Base-by-base conservation (phyloP, 164 flowering plant species). In the Liquidambar formosana region DNA sequence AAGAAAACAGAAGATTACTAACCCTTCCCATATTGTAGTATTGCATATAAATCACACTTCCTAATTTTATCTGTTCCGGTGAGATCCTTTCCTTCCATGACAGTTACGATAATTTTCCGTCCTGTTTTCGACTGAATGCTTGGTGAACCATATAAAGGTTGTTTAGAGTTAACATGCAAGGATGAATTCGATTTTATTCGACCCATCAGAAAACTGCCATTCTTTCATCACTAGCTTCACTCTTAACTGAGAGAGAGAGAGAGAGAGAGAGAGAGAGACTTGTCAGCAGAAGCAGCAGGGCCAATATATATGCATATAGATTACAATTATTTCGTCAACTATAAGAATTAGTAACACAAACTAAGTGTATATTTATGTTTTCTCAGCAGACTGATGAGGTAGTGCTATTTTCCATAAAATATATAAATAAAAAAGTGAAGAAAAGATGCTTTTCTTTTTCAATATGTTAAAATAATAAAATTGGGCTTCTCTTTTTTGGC, bases 21-120 rank as follows among this genome's bases (percentile, higher is more conserved):
- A 33, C 41, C 99, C 96, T 95, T 93, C 64, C 99, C 99, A 83
- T 95, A 95, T 57, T 90, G 94, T 73, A 95, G 69, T 75, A 90
- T 93, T 16, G 90, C 88, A 71, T 88, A 91, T 27, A 91, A 85
- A 4, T 81, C 83, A 58, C 76, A 80, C 75, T 87, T 93, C 70
- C 94, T 96, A 64, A 71, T 58, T 75, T 80, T 89, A 25, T 89
- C 91, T 75, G 79, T 91, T 26, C 60, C 73, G 43, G 70, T 11
- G 44, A 95, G 82, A 71, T 89, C 88, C 70, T 85, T 88, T 26
- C 93, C 99, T 80, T 90, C 97, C 10, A 84, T 75, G 44, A 95
- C 83, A 59, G 89, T 88, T 21, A 91, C 63, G 66, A 63, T 76
- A 53, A 95, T 79, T 77, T 86, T 95, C 77, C 97, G 86, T 68